Percentiles rank a stretch among this genome's conserved stretches.
Conservation (phyloP, 306 rosid species). For the Coriaria nepalensis region DNA sequence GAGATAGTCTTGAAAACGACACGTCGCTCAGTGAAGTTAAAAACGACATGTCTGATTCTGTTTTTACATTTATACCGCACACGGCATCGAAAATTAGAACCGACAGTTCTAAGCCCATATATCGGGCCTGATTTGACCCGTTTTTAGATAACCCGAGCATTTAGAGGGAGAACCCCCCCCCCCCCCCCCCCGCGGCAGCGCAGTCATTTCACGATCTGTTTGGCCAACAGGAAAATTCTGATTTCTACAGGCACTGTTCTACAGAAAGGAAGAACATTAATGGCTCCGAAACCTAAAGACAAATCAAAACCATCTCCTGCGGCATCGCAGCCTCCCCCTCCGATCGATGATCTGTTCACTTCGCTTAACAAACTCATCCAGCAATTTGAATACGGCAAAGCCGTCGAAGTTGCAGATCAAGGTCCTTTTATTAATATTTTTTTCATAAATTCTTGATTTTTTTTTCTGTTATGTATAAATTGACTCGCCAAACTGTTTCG, state of each 20-base stretch:
- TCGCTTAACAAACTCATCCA: conserved; percentile 61
- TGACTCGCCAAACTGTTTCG: not conserved
- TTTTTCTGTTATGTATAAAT: not conserved
- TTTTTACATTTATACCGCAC: too few species aligned
- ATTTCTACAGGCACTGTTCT: too few species aligned
- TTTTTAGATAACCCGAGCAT: not conserved
- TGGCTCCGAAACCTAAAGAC: conserved; percentile 81
- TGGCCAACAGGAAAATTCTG: conserved; percentile 18
- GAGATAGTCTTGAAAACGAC: too few species aligned
- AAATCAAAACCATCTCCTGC: conserved; percentile 33
- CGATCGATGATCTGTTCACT: conserved; percentile 78
- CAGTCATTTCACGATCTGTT: conserved; percentile 5
- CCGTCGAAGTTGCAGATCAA: conserved; percentile 76
- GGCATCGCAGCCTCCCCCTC: conserved; percentile 46
- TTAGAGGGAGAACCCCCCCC: not conserved
- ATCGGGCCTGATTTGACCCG: not conserved
- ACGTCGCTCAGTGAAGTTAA: too few species aligned
- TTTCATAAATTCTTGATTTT: not conserved
- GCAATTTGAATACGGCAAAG: conserved; percentile 44
- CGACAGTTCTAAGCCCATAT: too few species aligned
- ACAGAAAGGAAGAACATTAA: conserved; percentile 7
- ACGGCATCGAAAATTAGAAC: too few species aligned
- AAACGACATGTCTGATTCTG: too few species aligned
- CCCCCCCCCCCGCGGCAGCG: not conserved
- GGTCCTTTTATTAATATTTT: conserved; percentile 20